A percentile compares a stretch with the other conserved stretches of the same genome.
phyloP scores from a whole-genome alignment of 2,329 filamentous ascomycete genomes.

The Fusarium sp. region DNA sequence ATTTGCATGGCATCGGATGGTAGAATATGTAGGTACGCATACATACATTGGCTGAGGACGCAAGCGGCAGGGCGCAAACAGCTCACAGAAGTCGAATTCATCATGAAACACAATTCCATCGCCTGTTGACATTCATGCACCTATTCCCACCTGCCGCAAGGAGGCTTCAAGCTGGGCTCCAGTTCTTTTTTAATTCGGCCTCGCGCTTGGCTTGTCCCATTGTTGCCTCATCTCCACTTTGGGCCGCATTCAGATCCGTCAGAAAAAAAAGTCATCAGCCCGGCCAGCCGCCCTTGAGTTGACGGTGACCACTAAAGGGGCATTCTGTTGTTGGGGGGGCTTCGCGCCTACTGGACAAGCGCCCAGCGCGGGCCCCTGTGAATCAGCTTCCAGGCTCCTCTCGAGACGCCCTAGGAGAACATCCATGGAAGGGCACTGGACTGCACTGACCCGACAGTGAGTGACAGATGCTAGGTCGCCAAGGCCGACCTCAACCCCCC shows the following conservation, averaged over 20 bases:
- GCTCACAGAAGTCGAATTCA: slow-evolving; percentile 7
- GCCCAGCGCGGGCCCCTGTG: background rate
- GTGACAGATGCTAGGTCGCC: background rate
- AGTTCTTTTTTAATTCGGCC: slow-evolving; percentile 23
- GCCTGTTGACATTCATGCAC: slow-evolving; percentile 19
- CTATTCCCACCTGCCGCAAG: background rate
- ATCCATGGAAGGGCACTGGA: background rate
- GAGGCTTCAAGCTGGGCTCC: background rate
- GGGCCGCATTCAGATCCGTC: slow-evolving; percentile 33
- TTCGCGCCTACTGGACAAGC: slow-evolving; percentile 10
- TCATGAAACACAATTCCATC: slow-evolving; percentile 30
- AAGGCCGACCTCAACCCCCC: slow-evolving; percentile 1
- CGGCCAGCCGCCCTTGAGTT: background rate
- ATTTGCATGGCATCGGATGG: background rate
- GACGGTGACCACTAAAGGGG: slow-evolving; percentile 1
- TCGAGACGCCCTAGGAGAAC: slow-evolving; percentile 3
- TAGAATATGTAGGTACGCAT: background rate
- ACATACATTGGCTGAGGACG: slow-evolving; percentile 1
- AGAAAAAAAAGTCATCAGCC: background rate
- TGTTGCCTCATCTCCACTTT: slow-evolving; percentile 40
- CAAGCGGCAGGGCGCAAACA: slow-evolving; percentile 10
- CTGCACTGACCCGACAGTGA: background rate
- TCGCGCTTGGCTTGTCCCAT: slow-evolving; percentile 22
- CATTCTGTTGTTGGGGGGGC: background rate
- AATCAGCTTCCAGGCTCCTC: background rate